Conservation (phyloP, 805 yeast genomes). For the Millerago galiae region DNA sequence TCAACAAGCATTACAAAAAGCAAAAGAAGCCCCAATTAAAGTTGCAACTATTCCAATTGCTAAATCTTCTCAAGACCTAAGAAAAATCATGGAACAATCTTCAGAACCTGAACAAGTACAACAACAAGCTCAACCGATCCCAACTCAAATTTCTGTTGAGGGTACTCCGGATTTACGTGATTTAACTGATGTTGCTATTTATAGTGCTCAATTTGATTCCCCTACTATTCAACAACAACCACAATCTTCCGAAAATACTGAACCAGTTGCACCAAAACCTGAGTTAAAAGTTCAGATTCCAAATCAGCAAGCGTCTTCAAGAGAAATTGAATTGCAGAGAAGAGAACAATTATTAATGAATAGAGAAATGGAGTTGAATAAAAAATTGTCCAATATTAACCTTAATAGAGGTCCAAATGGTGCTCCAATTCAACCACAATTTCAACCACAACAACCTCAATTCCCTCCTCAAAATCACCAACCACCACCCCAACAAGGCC, state of each 20-base stretch:
- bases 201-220: constrained; percentile 17
- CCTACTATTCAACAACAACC: constrained; percentile 5
- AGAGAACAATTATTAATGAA: constrained; percentile 19
- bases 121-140: constrained; percentile 1
- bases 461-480: constrained; percentile 1
- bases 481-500: not conserved
- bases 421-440: constrained; percentile 6
- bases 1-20: not conserved
- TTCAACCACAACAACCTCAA: constrained; percentile 4
- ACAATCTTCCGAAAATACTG: not conserved
- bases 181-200: constrained; percentile 20
- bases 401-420: constrained; percentile 8
- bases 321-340: constrained; percentile 23
- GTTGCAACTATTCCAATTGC: not conserved
- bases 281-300: constrained; percentile 1
- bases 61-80: constrained; percentile 7
- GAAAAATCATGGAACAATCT: constrained; percentile 1
- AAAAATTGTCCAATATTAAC: constrained; percentile 12
- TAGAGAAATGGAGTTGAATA: constrained; percentile 23
- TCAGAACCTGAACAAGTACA: not conserved
- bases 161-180: constrained; percentile 27
- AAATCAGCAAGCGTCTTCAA: constrained; percentile 13
- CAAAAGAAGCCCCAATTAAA: not conserved
- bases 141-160: constrained; percentile 7
- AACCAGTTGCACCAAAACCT: constrained; percentile 13